Conservation (phyloP, 768 basidiomycete species). For the Cytidiella melzeri region DNA sequence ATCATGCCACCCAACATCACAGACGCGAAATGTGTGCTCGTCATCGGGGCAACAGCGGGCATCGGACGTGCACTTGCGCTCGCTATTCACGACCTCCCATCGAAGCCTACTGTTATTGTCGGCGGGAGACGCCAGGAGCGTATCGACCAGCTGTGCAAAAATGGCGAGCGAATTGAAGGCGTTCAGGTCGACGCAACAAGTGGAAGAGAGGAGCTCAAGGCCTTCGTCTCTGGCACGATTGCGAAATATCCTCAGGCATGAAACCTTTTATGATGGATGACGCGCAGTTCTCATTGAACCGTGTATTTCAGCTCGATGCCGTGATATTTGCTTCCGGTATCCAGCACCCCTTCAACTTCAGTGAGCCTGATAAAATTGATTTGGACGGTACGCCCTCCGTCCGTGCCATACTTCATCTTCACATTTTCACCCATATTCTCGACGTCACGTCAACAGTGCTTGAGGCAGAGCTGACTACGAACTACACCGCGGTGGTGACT, state of each 20-base stretch:
- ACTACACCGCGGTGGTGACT: slow-evolving; percentile 47
- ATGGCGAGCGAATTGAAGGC: slow-evolving; percentile 32
- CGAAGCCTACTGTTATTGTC: slow-evolving; percentile 44
- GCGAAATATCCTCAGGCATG: slow-evolving; percentile 43
- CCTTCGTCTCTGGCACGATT: slow-evolving; percentile 36
- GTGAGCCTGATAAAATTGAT: slow-evolving; percentile 34
- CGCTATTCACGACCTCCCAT: slow-evolving; percentile 40
- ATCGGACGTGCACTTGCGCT: slow-evolving; percentile 53
- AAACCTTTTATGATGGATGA: background rate
- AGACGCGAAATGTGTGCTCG: slow-evolving; percentile 43
- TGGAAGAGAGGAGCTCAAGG: slow-evolving; percentile 32
- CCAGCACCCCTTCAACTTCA: slow-evolving; percentile 45
- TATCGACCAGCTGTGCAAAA: slow-evolving; percentile 39
- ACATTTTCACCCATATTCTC: background rate
- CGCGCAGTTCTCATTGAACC: background rate
- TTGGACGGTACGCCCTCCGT: slow-evolving; percentile 30
- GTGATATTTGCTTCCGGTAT: slow-evolving; percentile 49
- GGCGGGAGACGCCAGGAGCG: slow-evolving; percentile 47
- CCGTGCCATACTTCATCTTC: background rate
- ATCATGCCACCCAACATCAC: slow-evolving; percentile 32
- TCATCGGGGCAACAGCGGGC: slow-evolving; percentile 54
- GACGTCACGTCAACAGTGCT: slow-evolving; percentile 26
- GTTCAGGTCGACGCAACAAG: slow-evolving; percentile 39
- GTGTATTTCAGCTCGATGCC: slow-evolving; percentile 41
- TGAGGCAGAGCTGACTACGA: slow-evolving; percentile 42